These are phyloP conservation scores for Coniella vitis DNA, from an alignment of 2,329 filamentous ascomycete genomes.

Conservation along the genomic window DNA sequence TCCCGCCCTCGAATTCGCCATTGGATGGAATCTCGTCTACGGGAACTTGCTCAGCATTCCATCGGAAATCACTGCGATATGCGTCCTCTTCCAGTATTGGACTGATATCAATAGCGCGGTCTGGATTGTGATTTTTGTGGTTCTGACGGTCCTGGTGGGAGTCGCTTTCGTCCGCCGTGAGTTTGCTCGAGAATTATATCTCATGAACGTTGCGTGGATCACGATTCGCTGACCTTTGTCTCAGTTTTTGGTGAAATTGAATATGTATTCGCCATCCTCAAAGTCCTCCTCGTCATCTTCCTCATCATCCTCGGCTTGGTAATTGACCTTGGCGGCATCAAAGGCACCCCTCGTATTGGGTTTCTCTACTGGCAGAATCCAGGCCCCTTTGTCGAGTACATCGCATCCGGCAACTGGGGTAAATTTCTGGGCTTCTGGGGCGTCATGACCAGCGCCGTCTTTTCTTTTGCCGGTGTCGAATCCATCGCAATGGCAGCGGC, in stretches of 20 bases:
- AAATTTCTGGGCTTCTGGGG: conserved; percentile 56
- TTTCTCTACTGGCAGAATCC: conserved; percentile 66
- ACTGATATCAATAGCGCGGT: conserved; percentile 47
- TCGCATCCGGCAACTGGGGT: conserved; percentile 50
- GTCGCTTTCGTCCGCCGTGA: conserved; percentile 43
- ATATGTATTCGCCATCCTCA: conserved; percentile 45
- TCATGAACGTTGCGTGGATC: no score
- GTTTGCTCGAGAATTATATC: background rate
- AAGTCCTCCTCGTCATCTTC: conserved; percentile 55
- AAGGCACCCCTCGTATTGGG: conserved; percentile 51
- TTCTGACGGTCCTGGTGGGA: conserved; percentile 49
- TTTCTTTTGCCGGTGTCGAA: conserved; percentile 43
- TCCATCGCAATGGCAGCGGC: conserved; percentile 48
- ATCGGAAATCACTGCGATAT: conserved; percentile 56
- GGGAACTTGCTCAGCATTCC: conserved; percentile 48
- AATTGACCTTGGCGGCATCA: conserved; percentile 55
- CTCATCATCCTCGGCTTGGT: conserved; percentile 56
- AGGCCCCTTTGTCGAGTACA: conserved; percentile 57
- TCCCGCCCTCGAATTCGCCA: conserved; percentile 50
- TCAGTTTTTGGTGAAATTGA: conserved; percentile 53
- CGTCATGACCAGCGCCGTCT: conserved; percentile 39
- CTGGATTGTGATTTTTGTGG: conserved; percentile 46
- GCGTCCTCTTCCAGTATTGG: conserved; percentile 59
- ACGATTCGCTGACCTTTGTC: background rate
- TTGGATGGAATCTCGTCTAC: conserved; percentile 49